Conservation (phyloP, 2,329 filamentous ascomycete genomes). For the Scopulariopsis brevicaulis region DNA sequence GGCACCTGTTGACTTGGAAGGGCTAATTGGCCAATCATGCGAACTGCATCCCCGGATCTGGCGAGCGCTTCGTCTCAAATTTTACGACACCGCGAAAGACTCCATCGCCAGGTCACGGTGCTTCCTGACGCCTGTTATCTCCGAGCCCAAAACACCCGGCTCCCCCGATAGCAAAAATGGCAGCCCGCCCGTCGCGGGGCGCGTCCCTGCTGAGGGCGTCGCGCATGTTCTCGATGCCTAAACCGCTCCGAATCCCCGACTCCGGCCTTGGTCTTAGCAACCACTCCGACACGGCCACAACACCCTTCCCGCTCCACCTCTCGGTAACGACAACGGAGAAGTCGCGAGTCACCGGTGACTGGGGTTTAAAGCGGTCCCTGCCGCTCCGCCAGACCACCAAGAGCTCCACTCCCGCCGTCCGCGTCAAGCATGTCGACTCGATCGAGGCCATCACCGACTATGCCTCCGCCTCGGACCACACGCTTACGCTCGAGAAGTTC, state of each 20-base stretch:
- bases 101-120: neutral
- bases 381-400: constrained; percentile 65
- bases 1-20: neutral
- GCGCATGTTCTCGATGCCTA: constrained; percentile 79
- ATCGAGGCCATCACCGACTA: constrained; percentile 86
- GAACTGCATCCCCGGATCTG: neutral
- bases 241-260: constrained; percentile 56
- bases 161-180: constrained; percentile 6
- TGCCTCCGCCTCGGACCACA: constrained; percentile 69
- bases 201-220: constrained; percentile 70
- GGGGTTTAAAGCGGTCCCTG: constrained; percentile 81
- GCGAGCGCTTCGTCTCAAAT: neutral
- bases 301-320: constrained; percentile 69
- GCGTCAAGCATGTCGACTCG: constrained; percentile 70
- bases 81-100: neutral
- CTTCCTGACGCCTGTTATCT: neutral
- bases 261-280: constrained; percentile 24
- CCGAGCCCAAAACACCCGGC: neutral
- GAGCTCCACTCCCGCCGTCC: constrained; percentile 62
- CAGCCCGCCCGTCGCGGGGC: constrained; percentile 40
- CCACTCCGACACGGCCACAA: constrained; percentile 41
- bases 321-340: constrained; percentile 67
- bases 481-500: constrained; percentile 72
- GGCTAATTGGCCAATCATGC: neutral
- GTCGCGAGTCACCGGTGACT: constrained; percentile 70